Base-by-base conservation (phyloP, 2,329 filamentous ascomycete species). In the Nakataea oryzae region DNA sequence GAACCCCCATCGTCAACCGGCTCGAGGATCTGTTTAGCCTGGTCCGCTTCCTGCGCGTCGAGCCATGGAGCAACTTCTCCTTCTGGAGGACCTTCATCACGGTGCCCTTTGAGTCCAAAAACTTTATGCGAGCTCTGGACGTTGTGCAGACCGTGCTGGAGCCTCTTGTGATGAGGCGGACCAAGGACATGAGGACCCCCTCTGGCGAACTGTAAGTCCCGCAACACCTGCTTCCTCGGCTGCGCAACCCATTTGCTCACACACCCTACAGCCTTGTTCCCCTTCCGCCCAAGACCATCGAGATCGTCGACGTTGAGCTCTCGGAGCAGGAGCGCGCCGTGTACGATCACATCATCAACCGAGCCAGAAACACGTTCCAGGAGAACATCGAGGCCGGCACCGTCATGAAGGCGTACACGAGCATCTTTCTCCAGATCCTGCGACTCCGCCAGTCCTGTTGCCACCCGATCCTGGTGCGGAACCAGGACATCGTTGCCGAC, bases 21-120 rank as follows among this genome's bases (percentile, higher is more conserved):
- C 81, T 99, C 0, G 93, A 97, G 72, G 95, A 97, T 74, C 78
- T 99, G 17, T 97, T 97, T 76, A 96, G 91, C 70, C 77, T 99
- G 50, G 91, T 97, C 14, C 86, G 91, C 3, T 99, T 97, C 75
- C 78, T 99, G 13, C 87, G 91, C 62, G 95, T 99, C 4, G 93
- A 97, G 72, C 95, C 95, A 0, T 99, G 95, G 95, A 95, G 89
- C 70, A 97, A 97, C 73, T 99, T 99, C 73, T 96, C 93, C 0
- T 99, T 96, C 76, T 99, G 95, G 95, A 93, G 93, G 72, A 97
- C 95, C 0, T 99, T 99, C 72, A 97, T 99, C 70, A 99, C 95
- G 0, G 88, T 96, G 1, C 95, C 95, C 0, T 99, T 99, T 66
- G 95, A 99, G 73, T 93, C 91, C 0, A 95, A 95, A 67, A 90